These are phyloP conservation scores for Hygrophoropsis aurantiaca DNA, from an alignment of 768 basidiomycete genomes.

Conservation along the genomic window DNA sequence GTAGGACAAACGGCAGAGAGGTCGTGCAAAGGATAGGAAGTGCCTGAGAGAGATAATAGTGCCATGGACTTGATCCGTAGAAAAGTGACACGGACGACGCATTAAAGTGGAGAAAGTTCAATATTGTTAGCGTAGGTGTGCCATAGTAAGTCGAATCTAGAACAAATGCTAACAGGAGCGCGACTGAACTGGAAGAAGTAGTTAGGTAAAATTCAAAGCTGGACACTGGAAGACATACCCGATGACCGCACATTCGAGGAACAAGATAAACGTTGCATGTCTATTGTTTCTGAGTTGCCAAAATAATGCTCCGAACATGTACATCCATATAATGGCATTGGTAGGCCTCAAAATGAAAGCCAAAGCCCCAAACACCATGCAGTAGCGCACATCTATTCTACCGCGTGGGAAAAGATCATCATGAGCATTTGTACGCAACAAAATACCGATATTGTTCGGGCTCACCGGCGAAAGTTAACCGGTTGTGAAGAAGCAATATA, in stretches of 20 bases:
- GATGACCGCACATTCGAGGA: constrained; percentile 38
- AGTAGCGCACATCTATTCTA: constrained; percentile 30
- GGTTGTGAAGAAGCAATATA: constrained; percentile 34
- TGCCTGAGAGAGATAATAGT: constrained; percentile 87
- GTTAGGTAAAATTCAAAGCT: constrained; percentile 9
- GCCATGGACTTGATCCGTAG: constrained; percentile 84
- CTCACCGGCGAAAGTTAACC: constrained; percentile 21
- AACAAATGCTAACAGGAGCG: constrained; percentile 31
- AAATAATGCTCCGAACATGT: constrained; percentile 51
- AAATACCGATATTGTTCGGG: neutral
- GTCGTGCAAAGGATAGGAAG: constrained; percentile 81
- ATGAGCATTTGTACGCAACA: neutral
- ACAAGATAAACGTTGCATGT: constrained; percentile 28
- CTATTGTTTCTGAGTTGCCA: constrained; percentile 47
- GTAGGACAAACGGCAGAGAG: constrained; percentile 67
- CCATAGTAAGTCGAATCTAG: constrained; percentile 77
- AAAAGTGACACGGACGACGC: constrained; percentile 86
- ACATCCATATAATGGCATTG: constrained; percentile 83
- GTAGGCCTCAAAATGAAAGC: constrained; percentile 88
- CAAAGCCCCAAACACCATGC: constrained; percentile 65
- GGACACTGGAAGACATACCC: constrained; percentile 42
- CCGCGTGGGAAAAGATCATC: constrained; percentile 16
- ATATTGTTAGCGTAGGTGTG: constrained; percentile 64
- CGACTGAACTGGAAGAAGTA: constrained; percentile 12
- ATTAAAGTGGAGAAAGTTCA: constrained; percentile 85